Percentiles rank a stretch among this genome's conserved stretches.
These are phyloP conservation scores for Calocybe gangraenosa DNA, from an alignment of 768 basidiomycete genomes.

Conservation along the genomic window DNA sequence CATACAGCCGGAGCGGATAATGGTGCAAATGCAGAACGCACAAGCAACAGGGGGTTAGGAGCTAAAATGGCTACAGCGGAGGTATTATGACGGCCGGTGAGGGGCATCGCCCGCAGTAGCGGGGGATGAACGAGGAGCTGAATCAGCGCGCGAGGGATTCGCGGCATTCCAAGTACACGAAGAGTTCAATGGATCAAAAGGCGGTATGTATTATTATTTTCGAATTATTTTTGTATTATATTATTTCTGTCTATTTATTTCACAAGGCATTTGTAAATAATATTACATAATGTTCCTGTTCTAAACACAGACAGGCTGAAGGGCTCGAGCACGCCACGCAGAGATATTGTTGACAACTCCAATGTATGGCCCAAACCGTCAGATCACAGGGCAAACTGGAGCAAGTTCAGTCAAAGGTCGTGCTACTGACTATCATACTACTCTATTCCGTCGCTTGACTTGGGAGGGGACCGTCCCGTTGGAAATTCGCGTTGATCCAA, in stretches of 20 bases:
- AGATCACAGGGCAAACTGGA: slow-evolving; percentile 31
- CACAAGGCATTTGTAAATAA: no score
- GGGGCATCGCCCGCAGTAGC: slow-evolving; percentile 20
- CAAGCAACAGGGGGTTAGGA: slow-evolving; percentile 18
- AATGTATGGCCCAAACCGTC: slow-evolving; percentile 48
- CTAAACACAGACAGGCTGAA: no score
- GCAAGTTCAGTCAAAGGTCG: slow-evolving; percentile 30
- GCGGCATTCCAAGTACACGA: slow-evolving; percentile 31
- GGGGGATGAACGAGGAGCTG: slow-evolving; percentile 32
- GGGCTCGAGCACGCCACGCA: no score
- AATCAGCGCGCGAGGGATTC: slow-evolving; percentile 34
- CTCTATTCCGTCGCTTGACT: slow-evolving; percentile 81
- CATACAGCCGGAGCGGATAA: slow-evolving; percentile 16
- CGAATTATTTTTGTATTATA: no score
- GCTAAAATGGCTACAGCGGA: slow-evolving; percentile 11
- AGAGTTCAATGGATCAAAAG: no score
- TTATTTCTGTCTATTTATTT: no score
- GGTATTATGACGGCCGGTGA: slow-evolving; percentile 13
- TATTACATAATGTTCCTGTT: no score
- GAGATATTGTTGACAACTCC: slow-evolving; percentile 39
- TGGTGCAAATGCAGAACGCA: slow-evolving; percentile 21
- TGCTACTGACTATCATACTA: slow-evolving; percentile 53
- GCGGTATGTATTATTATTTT: no score
- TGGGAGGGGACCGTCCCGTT: slow-evolving; percentile 92
- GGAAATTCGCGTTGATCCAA: slow-evolving; percentile 84